Evolutionary conservation across 148 eudicot species (phyloP).

Genomic region (Heliosperma pusillum): DNA sequence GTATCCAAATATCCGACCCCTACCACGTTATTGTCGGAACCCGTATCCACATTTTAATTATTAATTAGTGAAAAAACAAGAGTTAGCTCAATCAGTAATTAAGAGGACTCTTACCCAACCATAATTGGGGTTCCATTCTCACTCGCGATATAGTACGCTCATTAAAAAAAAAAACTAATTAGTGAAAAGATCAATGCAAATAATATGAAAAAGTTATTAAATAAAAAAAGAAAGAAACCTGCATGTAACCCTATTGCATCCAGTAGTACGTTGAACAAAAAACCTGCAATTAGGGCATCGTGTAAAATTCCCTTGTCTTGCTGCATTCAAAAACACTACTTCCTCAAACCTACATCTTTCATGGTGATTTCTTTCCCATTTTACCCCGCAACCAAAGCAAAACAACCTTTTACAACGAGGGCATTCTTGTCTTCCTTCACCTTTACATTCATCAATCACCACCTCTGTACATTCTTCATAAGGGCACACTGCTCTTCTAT

Average conservation of each 20-base stretch:
- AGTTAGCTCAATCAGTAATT: too few species aligned
- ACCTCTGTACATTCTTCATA: neutral
- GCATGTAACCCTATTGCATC: neutral
- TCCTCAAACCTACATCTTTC: neutral
- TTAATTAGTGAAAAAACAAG: too few species aligned
- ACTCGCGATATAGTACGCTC: too few species aligned
- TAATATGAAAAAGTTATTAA: too few species aligned
- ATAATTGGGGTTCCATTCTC: too few species aligned
- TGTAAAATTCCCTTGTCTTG: neutral
- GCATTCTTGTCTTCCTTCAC: neutral
- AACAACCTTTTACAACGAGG: constrained; percentile 9
- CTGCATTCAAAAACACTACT: neutral
- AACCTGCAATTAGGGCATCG: neutral
- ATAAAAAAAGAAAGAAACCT: neutral
- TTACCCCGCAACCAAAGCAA: constrained; percentile 1
- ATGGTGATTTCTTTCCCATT: neutral
- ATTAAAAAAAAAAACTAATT: too few species aligned
- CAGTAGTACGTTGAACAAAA: neutral
- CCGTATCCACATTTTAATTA: too few species aligned
- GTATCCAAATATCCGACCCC: too few species aligned
- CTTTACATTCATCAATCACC: constrained; percentile 6
- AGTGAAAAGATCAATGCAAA: too few species aligned
- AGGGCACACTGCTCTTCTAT: constrained; percentile 9
- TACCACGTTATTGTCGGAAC: too few species aligned
- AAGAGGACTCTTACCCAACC: too few species aligned